phyloP scores from a whole-genome alignment of 768 basidiomycete genomes.

The Tulasnella sp. region DNA sequence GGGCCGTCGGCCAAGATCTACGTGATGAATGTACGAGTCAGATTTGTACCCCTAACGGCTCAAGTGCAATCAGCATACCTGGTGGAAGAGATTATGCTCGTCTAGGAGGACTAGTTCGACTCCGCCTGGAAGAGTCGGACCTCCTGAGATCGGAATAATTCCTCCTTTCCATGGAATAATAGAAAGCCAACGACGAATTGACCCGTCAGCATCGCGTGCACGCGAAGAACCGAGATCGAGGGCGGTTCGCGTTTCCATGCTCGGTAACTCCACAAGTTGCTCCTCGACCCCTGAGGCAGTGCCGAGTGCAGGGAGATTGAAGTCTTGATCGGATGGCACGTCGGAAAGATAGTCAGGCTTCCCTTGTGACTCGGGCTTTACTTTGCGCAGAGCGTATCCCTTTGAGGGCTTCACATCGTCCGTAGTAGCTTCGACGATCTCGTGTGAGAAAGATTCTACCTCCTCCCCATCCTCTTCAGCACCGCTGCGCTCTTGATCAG shows the following conservation, averaged over 20 bases:
- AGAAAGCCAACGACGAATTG: background rate
- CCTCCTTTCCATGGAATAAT: background rate
- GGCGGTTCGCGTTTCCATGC: background rate
- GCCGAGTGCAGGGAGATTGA: too few species aligned
- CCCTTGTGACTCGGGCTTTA: too few species aligned
- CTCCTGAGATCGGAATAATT: background rate
- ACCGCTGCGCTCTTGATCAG: too few species aligned
- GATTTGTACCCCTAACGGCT: too few species aligned
- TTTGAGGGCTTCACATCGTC: too few species aligned
- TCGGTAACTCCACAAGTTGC: background rate
- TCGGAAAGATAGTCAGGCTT: too few species aligned
- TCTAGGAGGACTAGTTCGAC: background rate
- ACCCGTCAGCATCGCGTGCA: background rate
- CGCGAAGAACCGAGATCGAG: background rate
- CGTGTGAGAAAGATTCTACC: too few species aligned
- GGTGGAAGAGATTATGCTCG: background rate
- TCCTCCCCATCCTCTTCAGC: too few species aligned
- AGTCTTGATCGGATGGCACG: background rate
- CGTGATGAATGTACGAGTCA: background rate
- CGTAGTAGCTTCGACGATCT: too few species aligned
- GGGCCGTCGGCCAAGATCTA: background rate
- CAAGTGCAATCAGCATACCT: background rate
- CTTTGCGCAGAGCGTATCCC: too few species aligned
- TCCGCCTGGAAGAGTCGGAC: background rate
- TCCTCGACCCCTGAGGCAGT: background rate